Percentiles rank a stretch among this genome's conserved stretches.
These are phyloP conservation scores for Colletotrichum liaoningense DNA, from an alignment of 2,329 filamentous ascomycete genomes.

Conservation along the genomic window DNA sequence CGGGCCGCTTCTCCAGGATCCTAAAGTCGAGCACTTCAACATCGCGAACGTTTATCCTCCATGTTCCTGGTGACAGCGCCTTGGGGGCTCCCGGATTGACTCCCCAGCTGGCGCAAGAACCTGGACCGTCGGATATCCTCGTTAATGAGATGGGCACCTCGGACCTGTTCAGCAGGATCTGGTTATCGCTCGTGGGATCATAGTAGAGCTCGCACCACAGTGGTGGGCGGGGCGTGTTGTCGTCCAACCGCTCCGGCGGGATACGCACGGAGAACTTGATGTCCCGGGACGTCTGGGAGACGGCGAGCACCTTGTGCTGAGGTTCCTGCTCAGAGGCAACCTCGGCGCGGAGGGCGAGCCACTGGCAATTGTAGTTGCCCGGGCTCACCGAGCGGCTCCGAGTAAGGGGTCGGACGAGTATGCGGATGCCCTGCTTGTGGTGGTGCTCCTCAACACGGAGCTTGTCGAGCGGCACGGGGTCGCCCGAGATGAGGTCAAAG, in stretches of 20 bases:
- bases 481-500: constrained; percentile 50
- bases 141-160: constrained; percentile 64
- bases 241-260: constrained; percentile 58
- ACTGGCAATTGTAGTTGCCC: constrained; percentile 64
- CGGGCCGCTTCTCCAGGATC: constrained; percentile 65
- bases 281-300: constrained; percentile 69
- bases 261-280: constrained; percentile 71
- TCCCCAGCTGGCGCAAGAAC: constrained; percentile 47
- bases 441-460: constrained; percentile 63
- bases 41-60: constrained; percentile 63
- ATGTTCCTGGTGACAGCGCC: constrained; percentile 65
- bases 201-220: constrained; percentile 72
- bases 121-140: constrained; percentile 54
- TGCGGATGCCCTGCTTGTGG: constrained; percentile 66
- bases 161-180: constrained; percentile 67
- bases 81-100: constrained; percentile 56
- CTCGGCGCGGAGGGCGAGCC: constrained; percentile 67
- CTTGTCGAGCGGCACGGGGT: constrained; percentile 64
- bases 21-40: constrained; percentile 67
- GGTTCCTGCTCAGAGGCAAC: constrained; percentile 60
- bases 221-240: constrained; percentile 55
- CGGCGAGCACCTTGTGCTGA: constrained; percentile 68
- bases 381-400: constrained; percentile 66
- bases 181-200: constrained; percentile 68
- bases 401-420: constrained; percentile 66